These are phyloP conservation scores for Tetrahymena malaccensis DNA, from an alignment of 73 alveolate genomes.

Conservation along the genomic window DNA sequence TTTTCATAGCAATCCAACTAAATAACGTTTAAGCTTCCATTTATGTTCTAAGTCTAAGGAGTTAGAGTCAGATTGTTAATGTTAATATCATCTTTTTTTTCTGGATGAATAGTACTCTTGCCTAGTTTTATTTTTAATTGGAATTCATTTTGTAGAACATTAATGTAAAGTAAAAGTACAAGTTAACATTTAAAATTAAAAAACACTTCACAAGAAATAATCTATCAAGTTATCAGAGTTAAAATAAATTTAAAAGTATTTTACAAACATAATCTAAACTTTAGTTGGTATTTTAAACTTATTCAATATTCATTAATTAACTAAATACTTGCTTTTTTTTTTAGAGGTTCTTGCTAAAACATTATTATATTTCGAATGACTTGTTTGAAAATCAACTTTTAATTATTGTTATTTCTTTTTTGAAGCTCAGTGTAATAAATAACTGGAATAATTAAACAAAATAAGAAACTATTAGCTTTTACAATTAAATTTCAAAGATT, in stretches of 20 bases:
- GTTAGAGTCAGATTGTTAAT: neutral
- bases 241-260: no score
- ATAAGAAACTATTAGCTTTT: neutral
- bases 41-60: neutral
- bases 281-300: no score
- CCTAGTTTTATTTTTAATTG: neutral
- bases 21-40: neutral
- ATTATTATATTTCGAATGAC: neutral
- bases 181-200: no score
- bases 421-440: neutral
- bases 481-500: no score
- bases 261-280: no score
- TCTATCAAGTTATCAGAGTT: neutral
- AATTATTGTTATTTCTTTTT: neutral
- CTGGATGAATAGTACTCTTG: neutral
- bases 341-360: neutral
- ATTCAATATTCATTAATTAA: no score
- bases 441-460: no score
- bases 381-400: neutral
- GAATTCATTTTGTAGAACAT: no score
- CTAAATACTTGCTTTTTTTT: neutral
- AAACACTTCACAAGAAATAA: no score
- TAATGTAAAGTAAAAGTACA: no score
- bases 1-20: neutral
- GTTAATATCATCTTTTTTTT: neutral